Conservation (phyloP, 495 filamentous ascomycete genomes). For the Talaromyces nanjingensis region DNA sequence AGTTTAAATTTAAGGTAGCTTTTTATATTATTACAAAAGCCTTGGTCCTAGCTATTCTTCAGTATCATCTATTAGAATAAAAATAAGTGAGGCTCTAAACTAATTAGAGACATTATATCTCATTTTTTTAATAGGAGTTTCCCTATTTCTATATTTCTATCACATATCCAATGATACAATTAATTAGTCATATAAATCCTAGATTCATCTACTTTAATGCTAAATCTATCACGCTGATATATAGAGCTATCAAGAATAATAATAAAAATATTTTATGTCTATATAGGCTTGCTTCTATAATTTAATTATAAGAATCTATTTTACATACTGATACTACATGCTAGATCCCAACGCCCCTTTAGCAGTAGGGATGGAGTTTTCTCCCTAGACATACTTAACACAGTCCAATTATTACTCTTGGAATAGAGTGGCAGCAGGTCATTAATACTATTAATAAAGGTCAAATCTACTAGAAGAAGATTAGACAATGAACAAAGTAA, state of each 20-base stretch:
- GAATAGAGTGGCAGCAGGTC: too few species aligned
- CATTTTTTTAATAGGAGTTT: background rate
- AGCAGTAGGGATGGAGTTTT: too few species aligned
- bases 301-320: too few species aligned
- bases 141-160: background rate
- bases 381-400: too few species aligned
- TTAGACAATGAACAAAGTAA: too few species aligned
- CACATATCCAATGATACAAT: slow-evolving; percentile 1
- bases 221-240: background rate
- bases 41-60: background rate
- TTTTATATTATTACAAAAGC: background rate
- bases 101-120: background rate
- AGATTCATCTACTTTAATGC: background rate
- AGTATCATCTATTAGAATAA: background rate
- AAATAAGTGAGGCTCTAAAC: background rate
- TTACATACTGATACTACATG: too few species aligned
- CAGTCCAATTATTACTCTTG: too few species aligned
- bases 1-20: background rate
- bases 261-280: background rate
- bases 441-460: too few species aligned
- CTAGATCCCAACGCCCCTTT: too few species aligned
- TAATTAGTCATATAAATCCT: background rate
- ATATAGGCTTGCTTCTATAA: background rate
- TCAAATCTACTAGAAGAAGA: too few species aligned
- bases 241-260: background rate